Evolutionary conservation across 805 yeast genomes (phyloP).

Genomic region (Peterozyma toletana): DNA sequence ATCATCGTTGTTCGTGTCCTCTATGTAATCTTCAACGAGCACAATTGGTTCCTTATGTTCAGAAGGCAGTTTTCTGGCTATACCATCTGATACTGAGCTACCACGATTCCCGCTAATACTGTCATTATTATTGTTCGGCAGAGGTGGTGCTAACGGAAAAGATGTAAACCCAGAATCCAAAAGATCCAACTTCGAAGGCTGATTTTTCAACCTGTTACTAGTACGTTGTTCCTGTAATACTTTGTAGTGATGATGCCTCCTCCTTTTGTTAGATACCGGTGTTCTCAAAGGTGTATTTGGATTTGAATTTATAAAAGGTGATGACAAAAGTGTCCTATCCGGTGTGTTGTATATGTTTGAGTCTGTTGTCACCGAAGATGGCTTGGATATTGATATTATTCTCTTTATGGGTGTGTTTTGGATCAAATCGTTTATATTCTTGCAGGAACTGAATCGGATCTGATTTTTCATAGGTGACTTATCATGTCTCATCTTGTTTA

Average conservation of each 20-base stretch:
- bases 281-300: no score
- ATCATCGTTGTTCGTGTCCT: constrained; percentile 1
- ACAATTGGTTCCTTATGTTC: background rate
- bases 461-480: no score
- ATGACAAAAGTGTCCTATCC: background rate
- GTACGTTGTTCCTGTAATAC: no score
- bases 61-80: background rate
- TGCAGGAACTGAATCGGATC: background rate
- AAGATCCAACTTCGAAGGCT: constrained; percentile 7
- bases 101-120: background rate
- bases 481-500: no score
- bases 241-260: background rate
- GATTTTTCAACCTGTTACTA: background rate
- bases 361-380: constrained; percentile 2
- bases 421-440: constrained; percentile 1
- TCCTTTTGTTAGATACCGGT: background rate
- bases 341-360: constrained; percentile 4
- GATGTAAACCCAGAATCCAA: constrained; percentile 7
- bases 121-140: background rate
- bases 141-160: constrained; percentile 6
- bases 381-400: constrained; percentile 3
- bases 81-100: background rate
- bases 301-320: no score
- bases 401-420: background rate
- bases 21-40: constrained; percentile 8